Conservation (phyloP, 257 asterid species). For the Rubia yunnanensis region DNA sequence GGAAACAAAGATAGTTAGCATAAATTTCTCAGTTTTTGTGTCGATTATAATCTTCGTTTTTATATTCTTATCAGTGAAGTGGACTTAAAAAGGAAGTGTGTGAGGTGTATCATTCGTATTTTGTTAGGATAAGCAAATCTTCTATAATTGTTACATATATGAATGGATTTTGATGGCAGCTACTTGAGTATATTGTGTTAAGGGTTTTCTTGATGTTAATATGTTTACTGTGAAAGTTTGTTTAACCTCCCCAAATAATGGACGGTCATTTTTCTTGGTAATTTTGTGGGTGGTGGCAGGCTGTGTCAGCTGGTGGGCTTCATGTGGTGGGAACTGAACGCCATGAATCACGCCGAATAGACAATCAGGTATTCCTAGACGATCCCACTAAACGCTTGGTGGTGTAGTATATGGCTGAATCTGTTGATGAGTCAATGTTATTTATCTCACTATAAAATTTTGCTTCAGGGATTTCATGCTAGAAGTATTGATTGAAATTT, state of each 20-base stretch:
- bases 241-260: neutral
- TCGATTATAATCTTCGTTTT: neutral
- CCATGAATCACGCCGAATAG: conserved; percentile 97
- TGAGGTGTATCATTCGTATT: neutral
- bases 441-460: neutral
- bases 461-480: neutral
- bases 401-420: neutral
- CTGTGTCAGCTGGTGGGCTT: conserved; percentile 87
- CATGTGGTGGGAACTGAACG: conserved; percentile 99
- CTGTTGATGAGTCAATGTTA: neutral
- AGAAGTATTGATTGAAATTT: neutral
- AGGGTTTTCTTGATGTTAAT: neutral
- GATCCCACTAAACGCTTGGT: neutral
- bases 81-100: neutral
- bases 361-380: conserved; percentile 64
- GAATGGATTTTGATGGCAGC: neutral
- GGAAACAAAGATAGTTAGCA: neutral
- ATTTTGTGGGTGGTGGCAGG: conserved; percentile 36
- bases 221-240: neutral
- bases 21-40: neutral
- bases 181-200: too few relatives aligned
- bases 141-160: neutral
- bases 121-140: too few relatives aligned
- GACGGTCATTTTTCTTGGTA: conserved; percentile 3
- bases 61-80: neutral